Evolutionary conservation across 768 basidiomycete species (phyloP).

Genomic region (Termitomyces eurrhizus): DNA sequence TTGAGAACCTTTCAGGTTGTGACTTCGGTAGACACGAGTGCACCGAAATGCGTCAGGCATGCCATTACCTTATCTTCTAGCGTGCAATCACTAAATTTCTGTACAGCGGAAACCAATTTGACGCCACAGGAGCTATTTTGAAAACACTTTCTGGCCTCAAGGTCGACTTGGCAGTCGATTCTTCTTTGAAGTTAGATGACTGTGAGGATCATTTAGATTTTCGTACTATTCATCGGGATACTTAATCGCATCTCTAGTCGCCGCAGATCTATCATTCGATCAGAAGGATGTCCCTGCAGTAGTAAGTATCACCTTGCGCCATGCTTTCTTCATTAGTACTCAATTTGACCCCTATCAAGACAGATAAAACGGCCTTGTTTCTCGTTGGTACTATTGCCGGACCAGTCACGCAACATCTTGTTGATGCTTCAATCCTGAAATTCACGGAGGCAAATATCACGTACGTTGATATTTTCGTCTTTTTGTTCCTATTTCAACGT

Average conservation of each 20-base stretch:
- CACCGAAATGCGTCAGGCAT: conserved; percentile 58
- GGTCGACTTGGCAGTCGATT: conserved; percentile 54
- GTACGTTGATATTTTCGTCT: conserved; percentile 24
- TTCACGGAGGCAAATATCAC: conserved; percentile 61
- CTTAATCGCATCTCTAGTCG: conserved; percentile 29
- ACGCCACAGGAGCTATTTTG: conserved; percentile 57
- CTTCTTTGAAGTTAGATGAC: conserved; percentile 58
- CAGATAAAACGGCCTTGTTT: conserved; percentile 59
- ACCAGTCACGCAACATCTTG: conserved; percentile 61
- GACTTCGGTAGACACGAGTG: conserved; percentile 47
- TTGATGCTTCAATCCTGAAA: conserved; percentile 48
- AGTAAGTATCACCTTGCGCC: conserved; percentile 27
- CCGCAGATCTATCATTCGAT: conserved; percentile 52
- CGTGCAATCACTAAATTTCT: conserved; percentile 3
- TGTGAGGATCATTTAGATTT: conserved; percentile 36
- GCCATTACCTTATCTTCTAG: not conserved
- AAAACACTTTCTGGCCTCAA: conserved; percentile 55
- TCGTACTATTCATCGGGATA: not conserved
- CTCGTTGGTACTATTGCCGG: conserved; percentile 70
- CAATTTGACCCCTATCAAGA: conserved; percentile 29
- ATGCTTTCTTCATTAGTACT: not conserved
- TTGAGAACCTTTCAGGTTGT: conserved; percentile 37
- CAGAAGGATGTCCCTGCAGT: conserved; percentile 54
- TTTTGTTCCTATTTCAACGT: not conserved
- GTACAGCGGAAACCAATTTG: conserved; percentile 60